A percentile compares a stretch with the other conserved stretches of the same genome.
phyloP scores from a whole-genome alignment of 257 asterid genomes.

The Scutellaria barbata region DNA sequence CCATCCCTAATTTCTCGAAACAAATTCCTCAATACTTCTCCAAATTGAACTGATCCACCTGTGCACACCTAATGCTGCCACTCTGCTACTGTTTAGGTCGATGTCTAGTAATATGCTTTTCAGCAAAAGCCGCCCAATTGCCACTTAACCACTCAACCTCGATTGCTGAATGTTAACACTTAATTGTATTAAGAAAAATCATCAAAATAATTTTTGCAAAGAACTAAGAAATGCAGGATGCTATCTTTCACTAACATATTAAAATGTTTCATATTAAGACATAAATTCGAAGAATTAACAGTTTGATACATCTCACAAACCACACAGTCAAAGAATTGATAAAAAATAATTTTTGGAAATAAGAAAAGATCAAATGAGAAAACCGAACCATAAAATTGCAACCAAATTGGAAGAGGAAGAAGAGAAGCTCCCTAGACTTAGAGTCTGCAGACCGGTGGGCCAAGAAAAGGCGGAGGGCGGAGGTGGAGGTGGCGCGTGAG shows the following conservation, averaged over 20 bases:
- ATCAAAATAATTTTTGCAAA: neutral
- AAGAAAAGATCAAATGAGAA: neutral
- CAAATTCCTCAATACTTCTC: slow-evolving; percentile 27
- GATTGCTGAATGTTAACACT: neutral
- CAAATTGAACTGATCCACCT: slow-evolving; percentile 14
- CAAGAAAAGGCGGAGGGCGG: too few species aligned
- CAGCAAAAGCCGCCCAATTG: slow-evolving; percentile 23
- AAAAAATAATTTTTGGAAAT: too few species aligned
- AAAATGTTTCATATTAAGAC: neutral
- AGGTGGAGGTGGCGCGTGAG: too few species aligned
- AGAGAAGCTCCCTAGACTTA: too few species aligned
- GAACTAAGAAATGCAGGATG: neutral
- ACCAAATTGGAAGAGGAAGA: too few species aligned
- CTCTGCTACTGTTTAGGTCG: neutral
- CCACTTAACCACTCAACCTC: slow-evolving; percentile 7
- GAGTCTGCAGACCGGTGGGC: too few species aligned
- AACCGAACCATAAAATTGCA: too few species aligned
- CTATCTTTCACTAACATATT: neutral
- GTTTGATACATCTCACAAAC: neutral
- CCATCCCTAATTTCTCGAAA: slow-evolving; percentile 27
- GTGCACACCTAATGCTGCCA: slow-evolving; percentile 9
- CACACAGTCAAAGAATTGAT: neutral
- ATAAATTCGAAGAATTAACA: neutral
- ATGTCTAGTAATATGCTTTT: neutral
- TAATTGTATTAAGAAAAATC: neutral